Conservation (phyloP, 2,329 filamentous ascomycete species). For the Phialemonium atrogriseum region DNA sequence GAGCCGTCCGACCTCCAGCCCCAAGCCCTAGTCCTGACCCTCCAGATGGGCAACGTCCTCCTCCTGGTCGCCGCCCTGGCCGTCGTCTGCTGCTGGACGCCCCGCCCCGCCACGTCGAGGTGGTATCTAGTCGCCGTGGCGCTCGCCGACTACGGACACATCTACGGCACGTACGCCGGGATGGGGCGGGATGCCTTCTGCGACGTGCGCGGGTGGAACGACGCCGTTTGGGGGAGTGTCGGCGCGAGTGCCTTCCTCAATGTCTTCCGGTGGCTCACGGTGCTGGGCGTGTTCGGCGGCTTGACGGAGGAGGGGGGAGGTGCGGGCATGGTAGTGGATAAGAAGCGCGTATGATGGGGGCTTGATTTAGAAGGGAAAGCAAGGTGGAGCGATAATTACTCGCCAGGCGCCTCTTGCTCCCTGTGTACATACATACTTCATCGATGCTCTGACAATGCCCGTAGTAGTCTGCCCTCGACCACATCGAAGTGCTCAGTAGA, state of each 20-base stretch:
- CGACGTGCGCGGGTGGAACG: slow-evolving; percentile 17
- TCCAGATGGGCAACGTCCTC: slow-evolving; percentile 21
- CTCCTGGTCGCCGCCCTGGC: slow-evolving; percentile 21
- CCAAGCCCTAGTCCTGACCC: slow-evolving; percentile 14
- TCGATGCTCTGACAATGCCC: no score
- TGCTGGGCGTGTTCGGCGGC: slow-evolving; percentile 20
- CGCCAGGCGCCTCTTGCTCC: no score
- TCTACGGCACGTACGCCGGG: slow-evolving; percentile 21
- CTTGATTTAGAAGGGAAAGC: no score
- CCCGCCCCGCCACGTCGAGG: slow-evolving; percentile 13
- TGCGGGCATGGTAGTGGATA: no score
- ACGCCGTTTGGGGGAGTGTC: slow-evolving; percentile 18
- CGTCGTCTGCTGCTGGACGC: slow-evolving; percentile 20
- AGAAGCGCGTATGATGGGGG: no score
- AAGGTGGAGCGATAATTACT: no score
- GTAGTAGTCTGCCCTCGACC: no score
- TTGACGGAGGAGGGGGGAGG: no score
- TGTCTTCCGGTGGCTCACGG: slow-evolving; percentile 15
- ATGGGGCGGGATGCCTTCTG: slow-evolving; percentile 19
- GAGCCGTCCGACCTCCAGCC: slow-evolving; percentile 8
- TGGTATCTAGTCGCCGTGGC: slow-evolving; percentile 19
- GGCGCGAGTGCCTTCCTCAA: slow-evolving; percentile 19
- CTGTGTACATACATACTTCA: no score
- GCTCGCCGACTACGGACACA: slow-evolving; percentile 25
- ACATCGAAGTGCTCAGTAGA: no score